phyloP scores from a whole-genome alignment of 345 rosid species.

The Gossypium thurberi region DNA sequence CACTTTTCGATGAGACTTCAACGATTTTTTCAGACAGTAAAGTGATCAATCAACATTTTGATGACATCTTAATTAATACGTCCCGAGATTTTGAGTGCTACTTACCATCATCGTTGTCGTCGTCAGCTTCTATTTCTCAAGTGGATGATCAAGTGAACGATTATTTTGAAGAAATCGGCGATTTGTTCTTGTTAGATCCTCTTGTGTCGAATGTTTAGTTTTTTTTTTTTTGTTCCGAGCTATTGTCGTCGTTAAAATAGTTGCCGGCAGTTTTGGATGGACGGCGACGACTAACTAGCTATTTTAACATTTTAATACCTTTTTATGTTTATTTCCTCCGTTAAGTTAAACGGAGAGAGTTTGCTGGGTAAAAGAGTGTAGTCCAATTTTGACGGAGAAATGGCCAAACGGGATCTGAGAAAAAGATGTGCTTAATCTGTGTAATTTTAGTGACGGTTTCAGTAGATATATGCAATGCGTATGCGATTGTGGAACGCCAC shows the following conservation, averaged over 20 bases:
- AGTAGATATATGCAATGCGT: background rate
- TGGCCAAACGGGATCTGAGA: constrained; percentile 19
- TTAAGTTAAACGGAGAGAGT: constrained; percentile 20
- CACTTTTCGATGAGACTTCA: constrained; percentile 44
- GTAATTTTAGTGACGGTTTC: background rate
- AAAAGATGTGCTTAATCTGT: background rate
- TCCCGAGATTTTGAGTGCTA: constrained; percentile 31
- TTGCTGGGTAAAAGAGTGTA: constrained; percentile 23
- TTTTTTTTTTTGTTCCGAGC: background rate
- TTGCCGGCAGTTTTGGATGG: constrained; percentile 51
- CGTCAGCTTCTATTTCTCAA: constrained; percentile 20
- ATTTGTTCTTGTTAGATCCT: constrained; percentile 48
- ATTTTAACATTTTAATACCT: constrained; percentile 4
- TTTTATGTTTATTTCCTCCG: constrained; percentile 26
- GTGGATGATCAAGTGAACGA: constrained; percentile 31
- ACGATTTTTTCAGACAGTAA: constrained; percentile 21
- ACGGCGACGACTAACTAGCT: constrained; percentile 20
- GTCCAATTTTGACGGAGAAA: constrained; percentile 20
- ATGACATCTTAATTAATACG: constrained; percentile 33
- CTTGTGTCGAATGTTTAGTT: constrained; percentile 3
- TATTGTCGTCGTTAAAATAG: constrained; percentile 11
- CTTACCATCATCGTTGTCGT: background rate
- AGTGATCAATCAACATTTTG: constrained; percentile 24
- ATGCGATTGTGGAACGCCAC: constrained; percentile 21
- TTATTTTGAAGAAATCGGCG: constrained; percentile 64